Conservation (phyloP, 2,329 filamentous ascomycete genomes). For the Epichloe scottii region DNA sequence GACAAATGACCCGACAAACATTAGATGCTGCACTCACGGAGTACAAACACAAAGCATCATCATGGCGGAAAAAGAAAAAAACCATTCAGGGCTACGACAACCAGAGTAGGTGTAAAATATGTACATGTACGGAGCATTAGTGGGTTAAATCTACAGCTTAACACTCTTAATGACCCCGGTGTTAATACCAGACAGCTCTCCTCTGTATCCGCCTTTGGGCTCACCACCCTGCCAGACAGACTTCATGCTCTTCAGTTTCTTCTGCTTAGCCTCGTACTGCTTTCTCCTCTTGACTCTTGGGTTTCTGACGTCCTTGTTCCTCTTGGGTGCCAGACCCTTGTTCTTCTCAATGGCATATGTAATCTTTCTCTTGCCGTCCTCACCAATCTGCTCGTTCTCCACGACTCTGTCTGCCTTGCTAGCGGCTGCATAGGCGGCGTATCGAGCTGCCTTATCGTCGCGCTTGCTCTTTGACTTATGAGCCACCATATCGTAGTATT, state of each 20-base stretch:
- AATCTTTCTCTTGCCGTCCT: constrained; percentile 85
- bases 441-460: constrained; percentile 52
- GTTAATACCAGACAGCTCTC: constrained; percentile 93
- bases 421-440: constrained; percentile 45
- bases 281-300: constrained; percentile 96
- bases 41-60: neutral
- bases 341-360: constrained; percentile 95
- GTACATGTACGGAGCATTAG: neutral
- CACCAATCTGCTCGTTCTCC: constrained; percentile 55
- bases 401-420: constrained; percentile 51
- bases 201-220: constrained; percentile 73
- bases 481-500: constrained; percentile 86
- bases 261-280: constrained; percentile 93
- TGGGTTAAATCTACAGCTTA: constrained; percentile 51
- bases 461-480: constrained; percentile 57
- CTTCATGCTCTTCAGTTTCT: constrained; percentile 85
- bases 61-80: too few species aligned
- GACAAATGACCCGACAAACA: neutral
- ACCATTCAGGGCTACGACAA: too few species aligned
- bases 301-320: constrained; percentile 91
- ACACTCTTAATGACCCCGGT: constrained; percentile 83
- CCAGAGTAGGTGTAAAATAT: neutral
- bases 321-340: constrained; percentile 78
- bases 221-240: constrained; percentile 77
- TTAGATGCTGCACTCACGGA: too few species aligned